These are phyloP conservation scores for Cladophialophora bantiana DNA, from an alignment of 2,329 filamentous ascomycete species.

Conservation along the genomic window DNA sequence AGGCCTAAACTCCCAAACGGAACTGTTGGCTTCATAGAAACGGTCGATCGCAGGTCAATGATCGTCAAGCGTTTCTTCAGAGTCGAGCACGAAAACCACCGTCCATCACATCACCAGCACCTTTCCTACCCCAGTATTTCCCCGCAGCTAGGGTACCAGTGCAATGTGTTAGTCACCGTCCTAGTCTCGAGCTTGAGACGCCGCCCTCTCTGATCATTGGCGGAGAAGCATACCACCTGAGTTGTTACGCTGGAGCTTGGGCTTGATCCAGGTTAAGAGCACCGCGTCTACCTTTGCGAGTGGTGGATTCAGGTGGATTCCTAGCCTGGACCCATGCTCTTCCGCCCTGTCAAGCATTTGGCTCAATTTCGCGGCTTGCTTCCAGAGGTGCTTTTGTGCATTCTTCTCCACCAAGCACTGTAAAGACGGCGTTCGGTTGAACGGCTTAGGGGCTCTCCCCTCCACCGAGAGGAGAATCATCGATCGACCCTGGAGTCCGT, in stretches of 20 bases:
- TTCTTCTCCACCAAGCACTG: slow-evolving; percentile 18
- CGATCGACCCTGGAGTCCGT: slow-evolving; percentile 22
- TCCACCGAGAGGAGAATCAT: slow-evolving; percentile 39
- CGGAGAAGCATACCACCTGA: slow-evolving; percentile 1
- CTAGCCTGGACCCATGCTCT: slow-evolving; percentile 21
- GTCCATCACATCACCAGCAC: slow-evolving; percentile 19
- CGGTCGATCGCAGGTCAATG: background rate
- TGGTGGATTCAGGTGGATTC: slow-evolving; percentile 24
- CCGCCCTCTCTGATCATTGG: slow-evolving; percentile 24
- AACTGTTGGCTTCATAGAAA: background rate
- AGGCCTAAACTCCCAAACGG: background rate
- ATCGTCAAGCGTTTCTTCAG: slow-evolving; percentile 7
- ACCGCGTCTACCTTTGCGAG: slow-evolving; percentile 20
- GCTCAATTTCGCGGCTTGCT: slow-evolving; percentile 29
- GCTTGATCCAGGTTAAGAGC: slow-evolving; percentile 19
- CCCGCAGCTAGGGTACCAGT: slow-evolving; percentile 26
- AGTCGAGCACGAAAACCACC: background rate
- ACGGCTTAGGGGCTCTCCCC: slow-evolving; percentile 36
- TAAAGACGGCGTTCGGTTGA: slow-evolving; percentile 31
- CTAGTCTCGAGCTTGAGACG: slow-evolving; percentile 31
- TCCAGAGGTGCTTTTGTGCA: slow-evolving; percentile 8
- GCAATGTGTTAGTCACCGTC: slow-evolving; percentile 21
- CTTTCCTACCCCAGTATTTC: slow-evolving; percentile 37
- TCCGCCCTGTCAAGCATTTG: slow-evolving; percentile 19
- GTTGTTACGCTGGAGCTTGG: slow-evolving; percentile 23